These are phyloP conservation scores for Coriolopsis trogii DNA, from an alignment of 1,284 basidiomycete genomes.

Conservation along the genomic window DNA sequence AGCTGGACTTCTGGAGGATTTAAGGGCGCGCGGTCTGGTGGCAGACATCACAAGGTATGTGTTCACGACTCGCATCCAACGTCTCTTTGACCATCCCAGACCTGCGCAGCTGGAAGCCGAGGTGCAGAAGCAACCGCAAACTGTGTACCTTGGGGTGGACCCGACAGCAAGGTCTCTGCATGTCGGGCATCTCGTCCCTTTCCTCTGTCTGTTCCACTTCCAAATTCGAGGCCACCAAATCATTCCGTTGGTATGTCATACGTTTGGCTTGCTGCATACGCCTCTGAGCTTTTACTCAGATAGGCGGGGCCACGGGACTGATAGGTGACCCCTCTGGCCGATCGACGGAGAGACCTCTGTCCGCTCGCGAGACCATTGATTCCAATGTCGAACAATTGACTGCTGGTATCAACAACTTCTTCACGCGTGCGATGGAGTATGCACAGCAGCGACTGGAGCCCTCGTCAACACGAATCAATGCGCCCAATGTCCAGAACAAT, in stretches of 20 bases:
- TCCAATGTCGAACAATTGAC: slow-evolving; percentile 74
- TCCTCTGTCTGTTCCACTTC: slow-evolving; percentile 89
- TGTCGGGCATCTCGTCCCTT: slow-evolving; percentile 91
- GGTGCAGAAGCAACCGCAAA: slow-evolving; percentile 43
- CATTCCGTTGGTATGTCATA: slow-evolving; percentile 60
- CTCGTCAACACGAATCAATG: slow-evolving; percentile 20
- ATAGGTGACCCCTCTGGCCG: slow-evolving; percentile 97
- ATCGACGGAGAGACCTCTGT: slow-evolving; percentile 77
- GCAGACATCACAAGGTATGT: slow-evolving; percentile 36
- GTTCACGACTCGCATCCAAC: background rate
- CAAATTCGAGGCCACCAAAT: slow-evolving; percentile 79
- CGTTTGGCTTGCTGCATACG: background rate
- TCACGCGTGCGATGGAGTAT: slow-evolving; percentile 66
- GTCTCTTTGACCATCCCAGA: slow-evolving; percentile 20
- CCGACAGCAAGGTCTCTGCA: slow-evolving; percentile 91
- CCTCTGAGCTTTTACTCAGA: slow-evolving; percentile 52
- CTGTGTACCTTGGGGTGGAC: slow-evolving; percentile 90
- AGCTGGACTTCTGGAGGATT: slow-evolving; percentile 31
- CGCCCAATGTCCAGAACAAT: slow-evolving; percentile 77
- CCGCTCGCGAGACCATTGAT: slow-evolving; percentile 61
- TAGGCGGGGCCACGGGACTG: slow-evolving; percentile 95
- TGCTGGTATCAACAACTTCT: slow-evolving; percentile 72
- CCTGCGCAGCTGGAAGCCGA: slow-evolving; percentile 43
- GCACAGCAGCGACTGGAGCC: slow-evolving; percentile 43
- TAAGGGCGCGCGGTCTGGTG: slow-evolving; percentile 34